Evolutionary conservation across 768 basidiomycete species (phyloP), one percentile per base, ranked within the genome.

Genomic region (Amanita subjunquillea): DNA sequence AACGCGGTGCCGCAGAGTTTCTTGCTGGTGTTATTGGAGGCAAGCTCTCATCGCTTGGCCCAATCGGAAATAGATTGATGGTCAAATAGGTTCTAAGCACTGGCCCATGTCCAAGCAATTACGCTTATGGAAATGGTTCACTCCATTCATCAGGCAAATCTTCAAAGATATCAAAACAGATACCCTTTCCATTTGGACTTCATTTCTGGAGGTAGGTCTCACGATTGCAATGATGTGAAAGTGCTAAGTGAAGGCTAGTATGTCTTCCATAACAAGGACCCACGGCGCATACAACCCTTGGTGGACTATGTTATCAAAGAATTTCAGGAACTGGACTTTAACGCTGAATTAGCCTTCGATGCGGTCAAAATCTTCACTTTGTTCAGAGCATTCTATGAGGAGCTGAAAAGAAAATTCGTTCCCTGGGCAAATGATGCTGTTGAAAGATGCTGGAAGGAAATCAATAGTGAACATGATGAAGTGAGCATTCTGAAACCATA

Each of bases 1-100:
- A 91, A 62, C 75, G 92, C 29, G 91, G 88, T 2, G 83, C 88
- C 7, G 90, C 90, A 4, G 92, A 96, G 65, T 72, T 93, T 49
- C 63, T 92, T 6, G 87, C 86, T 2, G 86, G 86, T 23, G 55
- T 87, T n/a, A 64, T 87, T 22, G 75, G 77, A 56, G 85, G 84
- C 78, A 60, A 48, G 62, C 23, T 40, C 25, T 38, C 1, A 20
- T 32, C 29, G 27, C 34, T 22, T 6, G 2, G 10, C 12, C 25
- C 44, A 17, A 7, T 34, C 23, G 45, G 23, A 41, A 52, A 15
- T 57, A 37, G 55, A 59, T 39, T 49, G 65, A 53, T 50, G 58
- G 17, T 22, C 27, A 34, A 41, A 43, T 62, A 82, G 90, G 89
- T 7, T 84, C 85, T 3, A 92, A 92, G 65, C 89, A 93, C 62